Evolutionary conservation across 1,139 yeast species (phyloP), one percentile per base, ranked within the genome.

Genomic region (Suhomyces maxii): DNA sequence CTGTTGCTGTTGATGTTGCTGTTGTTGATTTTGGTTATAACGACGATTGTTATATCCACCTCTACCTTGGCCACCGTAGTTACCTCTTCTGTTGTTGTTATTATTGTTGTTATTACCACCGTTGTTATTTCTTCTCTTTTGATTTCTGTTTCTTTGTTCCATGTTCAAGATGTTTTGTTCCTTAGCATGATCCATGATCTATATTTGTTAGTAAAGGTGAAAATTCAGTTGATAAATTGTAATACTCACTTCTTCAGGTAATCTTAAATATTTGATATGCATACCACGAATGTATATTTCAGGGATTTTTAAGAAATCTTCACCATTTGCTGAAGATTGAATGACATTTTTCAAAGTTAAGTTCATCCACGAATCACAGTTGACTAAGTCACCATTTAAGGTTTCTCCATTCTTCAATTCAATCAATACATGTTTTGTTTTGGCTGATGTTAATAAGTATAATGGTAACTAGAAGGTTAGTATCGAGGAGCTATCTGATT

Each of bases 331-430:
- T 50, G 83, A 82, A 12, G 88, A 82, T 62, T 86, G 91, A 44
- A 84, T 81, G 23, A 87, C 98, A 55, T 90, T 84, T 38, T 76
- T 76, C 47, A 95, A 75, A 1, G 96, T 89, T 57, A 95, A 75
- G 64, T 93, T 93, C 99, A 95, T 95, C 91, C 96, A 89, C 36
- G 89, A 84, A 64, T 95, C 99, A 59, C 96, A 90, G 60, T 88
- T 87, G 49, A 84, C 81, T 52, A 95, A 76, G 51, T 81, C 82
- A 36, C 99, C 99, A 60, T 86, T 88, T 49, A 90, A 76, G 11
- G 95, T 84, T 61, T 89, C 97, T 32, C 98, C 97, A 47, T 86
- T 85, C 66, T 95, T 95, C 64, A 95, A 80, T 67, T 93, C 99
- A 47, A 95, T 90, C 61, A 87, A 79, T 61, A 93, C 79, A 36